These are phyloP conservation scores for Kazachstania bromeliacearum DNA, from an alignment of 805 yeast species.

Conservation along the genomic window DNA sequence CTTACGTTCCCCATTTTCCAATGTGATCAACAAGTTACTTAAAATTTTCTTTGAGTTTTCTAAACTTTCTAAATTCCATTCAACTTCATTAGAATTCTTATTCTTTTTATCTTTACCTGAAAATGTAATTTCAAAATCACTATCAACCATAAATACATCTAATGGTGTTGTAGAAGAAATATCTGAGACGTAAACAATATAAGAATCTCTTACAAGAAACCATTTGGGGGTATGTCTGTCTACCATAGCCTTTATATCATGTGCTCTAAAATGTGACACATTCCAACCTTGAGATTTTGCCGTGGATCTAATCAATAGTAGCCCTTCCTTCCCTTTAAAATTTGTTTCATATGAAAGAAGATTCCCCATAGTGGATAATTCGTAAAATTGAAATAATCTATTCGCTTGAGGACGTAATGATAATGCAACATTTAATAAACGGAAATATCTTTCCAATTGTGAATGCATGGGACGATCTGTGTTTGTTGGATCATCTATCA, in stretches of 20 bases:
- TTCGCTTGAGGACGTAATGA: constrained; percentile 75
- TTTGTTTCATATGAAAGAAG: constrained; percentile 74
- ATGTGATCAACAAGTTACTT: constrained; percentile 44
- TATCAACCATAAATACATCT: constrained; percentile 87
- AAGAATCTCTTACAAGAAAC: constrained; percentile 80
- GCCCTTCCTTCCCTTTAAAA: constrained; percentile 84
- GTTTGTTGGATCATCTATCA: constrained; percentile 23
- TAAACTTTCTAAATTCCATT: constrained; percentile 11
- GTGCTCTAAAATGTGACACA: constrained; percentile 75
- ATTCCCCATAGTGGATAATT: constrained; percentile 80
- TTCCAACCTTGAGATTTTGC: constrained; percentile 93
- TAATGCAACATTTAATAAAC: constrained; percentile 46
- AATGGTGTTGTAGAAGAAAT: constrained; percentile 78
- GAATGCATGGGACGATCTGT: constrained; percentile 21
- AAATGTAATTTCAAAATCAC: constrained; percentile 49
- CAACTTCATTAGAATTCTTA: constrained; percentile 20
- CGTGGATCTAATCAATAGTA: constrained; percentile 65
- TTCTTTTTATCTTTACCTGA: constrained; percentile 31
- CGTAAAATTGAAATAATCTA: constrained; percentile 75
- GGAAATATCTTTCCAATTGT: constrained; percentile 56
- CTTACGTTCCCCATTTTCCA: constrained; percentile 73
- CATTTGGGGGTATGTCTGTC: constrained; percentile 86
- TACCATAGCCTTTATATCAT: constrained; percentile 79
- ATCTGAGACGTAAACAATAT: constrained; percentile 76
- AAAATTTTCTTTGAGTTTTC: constrained; percentile 35